These are phyloP conservation scores for Backusella sp. DNA, from an alignment of 192 early-diverging fungal genomes.

Conservation along the genomic window DNA sequence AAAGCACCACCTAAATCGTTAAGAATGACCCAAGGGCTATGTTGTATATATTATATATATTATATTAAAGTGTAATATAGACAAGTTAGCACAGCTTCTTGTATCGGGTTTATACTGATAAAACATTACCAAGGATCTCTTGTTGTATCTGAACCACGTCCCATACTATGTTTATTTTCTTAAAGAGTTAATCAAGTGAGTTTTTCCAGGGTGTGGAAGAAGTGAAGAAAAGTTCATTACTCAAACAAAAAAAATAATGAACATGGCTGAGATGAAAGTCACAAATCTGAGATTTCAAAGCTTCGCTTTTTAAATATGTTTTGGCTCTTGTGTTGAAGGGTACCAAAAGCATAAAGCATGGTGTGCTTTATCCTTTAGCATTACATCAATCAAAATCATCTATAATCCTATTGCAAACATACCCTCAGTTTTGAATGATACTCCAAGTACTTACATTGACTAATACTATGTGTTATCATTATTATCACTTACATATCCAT, in stretches of 20 bases:
- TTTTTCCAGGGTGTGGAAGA: conserved; percentile 13
- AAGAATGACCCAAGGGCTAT: conserved; percentile 81
- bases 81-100: not conserved
- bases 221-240: not conserved
- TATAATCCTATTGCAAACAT: too few species aligned
- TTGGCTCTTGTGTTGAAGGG: too few species aligned
- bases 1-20: conserved; percentile 87
- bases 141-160: conserved; percentile 50
- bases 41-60: not conserved
- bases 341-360: too few species aligned
- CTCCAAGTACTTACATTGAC: too few species aligned
- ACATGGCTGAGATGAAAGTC: conserved; percentile 3
- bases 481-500: too few species aligned
- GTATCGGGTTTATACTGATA: not conserved
- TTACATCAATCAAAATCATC: too few species aligned
- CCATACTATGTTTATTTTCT: conserved; percentile 32
- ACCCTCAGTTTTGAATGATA: too few species aligned
- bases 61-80: too few species aligned
- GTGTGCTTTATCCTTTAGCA: too few species aligned
- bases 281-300: not conserved
- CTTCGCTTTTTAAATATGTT: too few species aligned
- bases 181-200: not conserved
- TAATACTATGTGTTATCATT: too few species aligned
- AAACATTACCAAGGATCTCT: conserved; percentile 53
- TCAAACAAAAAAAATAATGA: not conserved